Base-by-base conservation (phyloP, 805 yeast genomes). In the Yarrowia sp. region DNA sequence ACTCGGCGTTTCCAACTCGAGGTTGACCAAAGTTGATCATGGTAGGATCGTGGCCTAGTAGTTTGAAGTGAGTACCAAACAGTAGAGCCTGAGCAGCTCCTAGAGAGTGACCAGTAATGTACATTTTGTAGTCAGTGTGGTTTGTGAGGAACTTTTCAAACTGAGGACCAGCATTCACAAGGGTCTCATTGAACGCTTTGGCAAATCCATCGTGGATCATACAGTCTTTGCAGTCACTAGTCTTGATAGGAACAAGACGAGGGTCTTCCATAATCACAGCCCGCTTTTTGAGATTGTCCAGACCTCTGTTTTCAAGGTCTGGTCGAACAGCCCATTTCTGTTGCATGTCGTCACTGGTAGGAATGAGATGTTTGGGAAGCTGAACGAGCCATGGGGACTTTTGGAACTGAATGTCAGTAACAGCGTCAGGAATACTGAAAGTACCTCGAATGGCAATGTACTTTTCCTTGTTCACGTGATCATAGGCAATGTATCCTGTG, bases 1-100 rank as follows among this genome's bases (percentile, higher is more conserved):
- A 61, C 22, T 35, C 67, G 19, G 26, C 3, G 46, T 61, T 61
- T 12, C 67, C 67, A 5, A 46, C 45, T 45, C 53, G 16, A 11
- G 67, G 67, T 10, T 61, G 67, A 15, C 55, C 67, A 16, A 26
- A 46, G 53, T 26, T 46, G 38, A 61, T 32, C 26, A 61, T n/a
- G 8, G 46, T 46, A 12, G 67, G 67, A 15, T 61, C 55, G 12
- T 61, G 45, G 0, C 55, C 55, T 7, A 41, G 43, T 15, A 61
- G 22, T 36, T 61, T 61, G 11, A 61, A 26, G 11, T 32, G 35
- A 22, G 46, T 38, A 36, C n/a, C 67, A 14, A 46, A 46, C 2
- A 61, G 56, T 0, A 45, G 42, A n/a, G 67, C 67, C 14, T 38
- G 43, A 19, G 67, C 55, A 35, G 55, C 67, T 19, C 67, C 67